Evolutionary conservation across 2,329 filamentous ascomycete genomes (phyloP).

Genomic region (Daldinia eschscholtzii): DNA sequence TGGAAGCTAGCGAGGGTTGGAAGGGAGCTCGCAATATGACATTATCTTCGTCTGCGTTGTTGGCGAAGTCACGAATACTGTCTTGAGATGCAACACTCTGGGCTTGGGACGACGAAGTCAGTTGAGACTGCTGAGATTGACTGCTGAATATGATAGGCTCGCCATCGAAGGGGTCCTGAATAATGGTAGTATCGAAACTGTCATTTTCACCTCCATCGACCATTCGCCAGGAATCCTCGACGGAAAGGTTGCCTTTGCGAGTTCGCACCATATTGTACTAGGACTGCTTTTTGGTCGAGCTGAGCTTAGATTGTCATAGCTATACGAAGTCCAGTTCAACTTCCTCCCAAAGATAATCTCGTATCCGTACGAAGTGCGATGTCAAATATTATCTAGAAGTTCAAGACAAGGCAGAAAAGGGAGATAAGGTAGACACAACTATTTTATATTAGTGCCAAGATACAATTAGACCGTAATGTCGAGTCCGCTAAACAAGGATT

Average conservation of each 20-base stretch:
- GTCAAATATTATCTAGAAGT: neutral
- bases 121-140: slow-evolving; percentile 64
- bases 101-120: slow-evolving; percentile 58
- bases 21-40: slow-evolving; percentile 68
- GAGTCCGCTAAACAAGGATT: neutral
- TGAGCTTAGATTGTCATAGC: slow-evolving; percentile 21
- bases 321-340: slow-evolving; percentile 9
- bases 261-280: slow-evolving; percentile 44
- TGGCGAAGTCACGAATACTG: slow-evolving; percentile 67
- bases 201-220: slow-evolving; percentile 71
- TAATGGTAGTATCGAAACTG: slow-evolving; percentile 69
- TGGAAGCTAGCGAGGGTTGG: slow-evolving; percentile 61
- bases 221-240: slow-evolving; percentile 71
- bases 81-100: slow-evolving; percentile 66
- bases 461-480: neutral
- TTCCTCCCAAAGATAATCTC: neutral
- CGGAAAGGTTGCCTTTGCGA: slow-evolving; percentile 52
- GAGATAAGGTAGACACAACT: neutral
- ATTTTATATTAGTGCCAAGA: slow-evolving; percentile 42
- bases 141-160: slow-evolving; percentile 58
- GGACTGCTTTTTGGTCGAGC: slow-evolving; percentile 1
- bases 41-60: slow-evolving; percentile 67
- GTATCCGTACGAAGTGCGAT: neutral
- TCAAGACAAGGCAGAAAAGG: slow-evolving; percentile 21
- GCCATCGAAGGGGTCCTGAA: slow-evolving; percentile 60